These are phyloP conservation scores for Apodospora peruviana DNA, from an alignment of 495 filamentous ascomycete species.

Conservation along the genomic window DNA sequence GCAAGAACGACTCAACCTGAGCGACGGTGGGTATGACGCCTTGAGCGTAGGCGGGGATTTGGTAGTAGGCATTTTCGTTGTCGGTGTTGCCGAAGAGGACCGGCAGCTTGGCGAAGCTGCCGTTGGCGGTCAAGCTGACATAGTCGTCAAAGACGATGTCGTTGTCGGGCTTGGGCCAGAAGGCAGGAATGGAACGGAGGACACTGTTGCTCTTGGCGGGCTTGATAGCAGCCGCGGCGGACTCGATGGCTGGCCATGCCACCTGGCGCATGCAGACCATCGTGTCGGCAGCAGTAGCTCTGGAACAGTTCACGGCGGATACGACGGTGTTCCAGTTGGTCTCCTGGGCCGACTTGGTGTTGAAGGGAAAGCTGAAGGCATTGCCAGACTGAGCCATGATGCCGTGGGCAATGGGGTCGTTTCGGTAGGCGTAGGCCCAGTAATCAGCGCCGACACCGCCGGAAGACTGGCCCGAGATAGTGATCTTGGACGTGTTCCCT, in stretches of 20 bases:
- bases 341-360: slow-evolving; percentile 23
- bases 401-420: slow-evolving; percentile 39
- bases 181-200: slow-evolving; percentile 25
- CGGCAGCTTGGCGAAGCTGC: slow-evolving; percentile 6
- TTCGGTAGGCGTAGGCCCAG: slow-evolving; percentile 42
- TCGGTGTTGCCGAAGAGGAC: slow-evolving; percentile 4
- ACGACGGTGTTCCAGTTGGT: slow-evolving; percentile 33
- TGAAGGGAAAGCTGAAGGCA: slow-evolving; percentile 35
- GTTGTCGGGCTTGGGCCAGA: slow-evolving; percentile 9
- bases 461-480: slow-evolving; percentile 47
- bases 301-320: slow-evolving; percentile 29
- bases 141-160: slow-evolving; percentile 39
- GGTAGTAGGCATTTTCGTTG: slow-evolving; percentile 14
- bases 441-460: slow-evolving; percentile 46
- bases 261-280: slow-evolving; percentile 40
- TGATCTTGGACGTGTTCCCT: slow-evolving; percentile 45
- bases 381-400: slow-evolving; percentile 51
- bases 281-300: slow-evolving; percentile 22
- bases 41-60: slow-evolving; percentile 4
- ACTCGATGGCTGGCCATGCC: slow-evolving; percentile 24
- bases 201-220: slow-evolving; percentile 25
- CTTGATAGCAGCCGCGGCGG: slow-evolving; percentile 17
- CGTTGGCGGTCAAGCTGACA: neutral
- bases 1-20: slow-evolving; percentile 2
- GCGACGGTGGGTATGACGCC: slow-evolving; percentile 5